phyloP scores from a whole-genome alignment of 2,329 filamentous ascomycete genomes.

The Microsporum canis region DNA sequence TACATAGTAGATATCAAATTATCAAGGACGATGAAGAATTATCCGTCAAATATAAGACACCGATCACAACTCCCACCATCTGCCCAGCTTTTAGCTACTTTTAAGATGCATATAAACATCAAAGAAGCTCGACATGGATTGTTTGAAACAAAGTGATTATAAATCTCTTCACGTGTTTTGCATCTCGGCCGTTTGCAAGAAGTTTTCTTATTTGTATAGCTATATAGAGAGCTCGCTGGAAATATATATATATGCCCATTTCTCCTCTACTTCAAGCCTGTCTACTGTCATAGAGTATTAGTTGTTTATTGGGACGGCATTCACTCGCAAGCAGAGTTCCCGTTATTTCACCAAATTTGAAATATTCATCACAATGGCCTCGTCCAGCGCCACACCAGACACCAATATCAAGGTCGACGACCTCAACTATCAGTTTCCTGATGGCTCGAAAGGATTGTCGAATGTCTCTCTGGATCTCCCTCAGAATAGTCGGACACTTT shows the following conservation, averaged over 20 bases:
- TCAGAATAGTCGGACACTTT: conserved; percentile 69
- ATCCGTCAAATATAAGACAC: too few species aligned
- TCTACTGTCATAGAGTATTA: neutral
- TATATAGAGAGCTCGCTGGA: too few species aligned
- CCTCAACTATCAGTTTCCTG: conserved; percentile 81
- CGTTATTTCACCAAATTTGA: neutral
- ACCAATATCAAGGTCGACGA: conserved; percentile 61
- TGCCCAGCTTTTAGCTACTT: too few species aligned
- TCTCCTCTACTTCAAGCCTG: too few species aligned
- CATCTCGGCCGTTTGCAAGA: neutral
- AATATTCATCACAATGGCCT: neutral
- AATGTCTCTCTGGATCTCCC: conserved; percentile 67
- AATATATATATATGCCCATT: too few species aligned
- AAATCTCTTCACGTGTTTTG: neutral
- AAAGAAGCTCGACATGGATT: neutral
- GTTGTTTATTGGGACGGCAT: neutral
- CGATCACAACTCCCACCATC: too few species aligned
- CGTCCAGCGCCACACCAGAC: conserved; percentile 12
- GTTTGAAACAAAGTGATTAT: neutral
- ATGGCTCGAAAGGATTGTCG: conserved; percentile 66
- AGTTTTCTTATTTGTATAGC: neutral
- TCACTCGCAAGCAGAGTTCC: neutral
- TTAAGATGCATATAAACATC: neutral
- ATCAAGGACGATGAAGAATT: too few species aligned
- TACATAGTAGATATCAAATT: too few species aligned